Percentiles rank a stretch among this genome's conserved stretches.
These are phyloP conservation scores for Suillus variegatus DNA, from an alignment of 768 basidiomycete genomes.

Conservation along the genomic window DNA sequence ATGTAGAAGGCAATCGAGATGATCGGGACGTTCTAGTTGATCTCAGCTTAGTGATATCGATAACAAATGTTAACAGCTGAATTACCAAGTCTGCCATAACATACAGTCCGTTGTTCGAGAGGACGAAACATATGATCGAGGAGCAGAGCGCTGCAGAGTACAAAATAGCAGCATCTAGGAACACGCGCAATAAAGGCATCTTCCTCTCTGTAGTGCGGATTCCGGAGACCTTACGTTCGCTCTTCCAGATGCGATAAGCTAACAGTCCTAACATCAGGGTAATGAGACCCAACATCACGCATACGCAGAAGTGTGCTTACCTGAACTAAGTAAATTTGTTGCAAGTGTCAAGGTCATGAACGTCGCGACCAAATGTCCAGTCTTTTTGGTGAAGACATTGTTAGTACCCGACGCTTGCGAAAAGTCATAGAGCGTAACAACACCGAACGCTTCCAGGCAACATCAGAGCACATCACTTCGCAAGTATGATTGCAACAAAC, in stretches of 20 bases:
- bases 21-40: slow-evolving; percentile 5
- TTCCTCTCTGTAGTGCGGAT: neutral
- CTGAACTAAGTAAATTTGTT: neutral
- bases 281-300: neutral
- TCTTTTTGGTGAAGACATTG: neutral
- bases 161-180: slow-evolving; percentile 1
- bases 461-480: neutral
- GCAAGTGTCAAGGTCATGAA: neutral
- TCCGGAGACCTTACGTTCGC: neutral
- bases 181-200: neutral
- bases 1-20: slow-evolving; percentile 15
- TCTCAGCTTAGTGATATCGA: neutral
- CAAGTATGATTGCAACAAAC: slow-evolving; percentile 2
- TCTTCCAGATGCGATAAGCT: neutral
- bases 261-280: neutral
- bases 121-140: slow-evolving; percentile 4
- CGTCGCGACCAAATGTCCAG: neutral
- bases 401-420: neutral
- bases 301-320: neutral
- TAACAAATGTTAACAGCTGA: neutral
- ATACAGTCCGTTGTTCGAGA: slow-evolving; percentile 4
- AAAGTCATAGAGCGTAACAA: neutral
- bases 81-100: slow-evolving; percentile 5
- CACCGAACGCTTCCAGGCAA: neutral
- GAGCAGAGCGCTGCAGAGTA: slow-evolving; percentile 10